Percentiles rank a stretch among this genome's conserved stretches.
Conservation (phyloP, 495 filamentous ascomycete species). For the Podospora pseudopauciseta region DNA sequence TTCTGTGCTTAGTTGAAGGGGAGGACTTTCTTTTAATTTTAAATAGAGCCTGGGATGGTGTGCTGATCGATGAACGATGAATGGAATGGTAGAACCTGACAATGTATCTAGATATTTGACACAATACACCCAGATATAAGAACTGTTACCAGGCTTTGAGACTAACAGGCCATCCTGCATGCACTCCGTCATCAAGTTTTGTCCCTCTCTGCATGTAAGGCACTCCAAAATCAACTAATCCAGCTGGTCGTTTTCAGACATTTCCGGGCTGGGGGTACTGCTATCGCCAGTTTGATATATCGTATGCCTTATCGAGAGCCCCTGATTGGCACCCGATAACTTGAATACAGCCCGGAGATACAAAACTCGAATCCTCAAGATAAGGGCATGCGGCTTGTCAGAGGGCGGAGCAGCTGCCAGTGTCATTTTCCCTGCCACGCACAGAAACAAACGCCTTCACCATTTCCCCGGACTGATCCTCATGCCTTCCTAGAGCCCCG, state of each 20-base stretch:
- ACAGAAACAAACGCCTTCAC: neutral
- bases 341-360: neutral
- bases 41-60: too few species aligned
- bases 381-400: neutral
- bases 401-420: neutral
- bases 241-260: neutral
- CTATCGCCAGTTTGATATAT: neutral
- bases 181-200: too few species aligned
- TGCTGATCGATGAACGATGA: too few species aligned
- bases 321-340: neutral
- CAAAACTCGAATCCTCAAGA: neutral
- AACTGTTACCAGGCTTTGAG: too few species aligned
- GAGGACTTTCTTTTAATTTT: too few species aligned
- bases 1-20: too few species aligned
- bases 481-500: neutral
- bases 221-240: too few species aligned
- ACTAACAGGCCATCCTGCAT: too few species aligned
- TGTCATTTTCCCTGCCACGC: neutral
- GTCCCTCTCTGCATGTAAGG: too few species aligned
- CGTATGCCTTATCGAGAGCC: neutral
- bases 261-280: neutral
- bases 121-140: too few species aligned
- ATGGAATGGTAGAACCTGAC: too few species aligned
- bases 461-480: neutral
- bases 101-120: too few species aligned